Evolutionary conservation across 1,284 basidiomycete species (phyloP).

Genomic region (Polyporus tsugae): DNA sequence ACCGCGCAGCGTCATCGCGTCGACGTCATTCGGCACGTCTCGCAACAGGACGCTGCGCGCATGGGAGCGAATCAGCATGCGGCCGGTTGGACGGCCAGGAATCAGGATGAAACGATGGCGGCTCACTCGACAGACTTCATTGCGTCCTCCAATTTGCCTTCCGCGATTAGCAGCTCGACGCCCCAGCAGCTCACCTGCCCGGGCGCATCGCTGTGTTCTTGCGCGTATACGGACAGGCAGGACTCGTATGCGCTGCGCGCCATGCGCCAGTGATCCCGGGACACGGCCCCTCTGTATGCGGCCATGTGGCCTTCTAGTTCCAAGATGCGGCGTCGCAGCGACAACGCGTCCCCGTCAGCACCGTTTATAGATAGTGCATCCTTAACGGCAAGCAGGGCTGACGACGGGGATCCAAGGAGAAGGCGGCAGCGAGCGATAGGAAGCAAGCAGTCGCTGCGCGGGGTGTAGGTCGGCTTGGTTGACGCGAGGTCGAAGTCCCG

Average conservation of each 20-base stretch:
- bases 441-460: conserved; percentile 1
- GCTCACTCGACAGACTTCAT: conserved; percentile 24
- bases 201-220: conserved; percentile 24
- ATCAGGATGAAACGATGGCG: neutral
- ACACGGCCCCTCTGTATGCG: conserved; percentile 22
- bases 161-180: conserved; percentile 27
- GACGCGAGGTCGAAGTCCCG: conserved; percentile 28
- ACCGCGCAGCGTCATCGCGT: conserved; percentile 23
- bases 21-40: conserved; percentile 8
- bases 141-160: conserved; percentile 28
- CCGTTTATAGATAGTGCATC: conserved; percentile 23
- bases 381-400: conserved; percentile 27
- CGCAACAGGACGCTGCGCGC: conserved; percentile 14
- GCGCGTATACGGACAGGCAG: conserved; percentile 20
- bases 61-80: neutral
- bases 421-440: conserved; percentile 30
- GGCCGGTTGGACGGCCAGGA: neutral
- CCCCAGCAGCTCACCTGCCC: conserved; percentile 30
- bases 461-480: conserved; percentile 6
- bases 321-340: conserved; percentile 18
- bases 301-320: conserved; percentile 25
- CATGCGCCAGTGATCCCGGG: conserved; percentile 32
- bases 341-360: conserved; percentile 16
- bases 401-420: conserved; percentile 17
- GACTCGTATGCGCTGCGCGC: conserved; percentile 29